These are phyloP conservation scores for Achaetomium macrosporum DNA, from an alignment of 2,329 filamentous ascomycete genomes.

Conservation along the genomic window DNA sequence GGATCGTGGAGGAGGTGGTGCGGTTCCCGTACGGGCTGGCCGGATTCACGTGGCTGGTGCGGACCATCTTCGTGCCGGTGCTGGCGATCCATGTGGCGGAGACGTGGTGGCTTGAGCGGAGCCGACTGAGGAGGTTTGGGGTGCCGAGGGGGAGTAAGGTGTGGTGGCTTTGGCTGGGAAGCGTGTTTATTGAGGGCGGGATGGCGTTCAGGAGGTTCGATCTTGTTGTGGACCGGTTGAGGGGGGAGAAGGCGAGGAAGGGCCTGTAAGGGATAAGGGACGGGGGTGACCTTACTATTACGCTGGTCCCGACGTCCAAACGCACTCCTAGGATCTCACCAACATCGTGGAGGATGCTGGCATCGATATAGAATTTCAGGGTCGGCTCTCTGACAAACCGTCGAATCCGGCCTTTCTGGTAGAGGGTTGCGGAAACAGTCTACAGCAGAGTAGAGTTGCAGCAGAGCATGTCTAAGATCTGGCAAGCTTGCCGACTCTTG, in stretches of 20 bases:
- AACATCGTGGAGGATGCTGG: too few relatives aligned
- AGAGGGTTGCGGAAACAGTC: too few relatives aligned
- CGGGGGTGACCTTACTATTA: background rate
- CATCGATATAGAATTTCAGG: too few relatives aligned
- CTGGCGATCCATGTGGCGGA: slow-evolving; percentile 62
- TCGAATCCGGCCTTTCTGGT: too few relatives aligned
- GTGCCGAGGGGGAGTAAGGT: slow-evolving; percentile 39
- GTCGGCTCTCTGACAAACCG: too few relatives aligned
- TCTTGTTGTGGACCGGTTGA: slow-evolving; percentile 39
- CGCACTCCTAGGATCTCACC: background rate
- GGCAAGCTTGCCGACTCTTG: too few relatives aligned
- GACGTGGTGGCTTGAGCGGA: slow-evolving; percentile 45
- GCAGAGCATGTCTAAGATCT: too few relatives aligned
- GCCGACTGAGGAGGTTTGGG: slow-evolving; percentile 42
- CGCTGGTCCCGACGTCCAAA: background rate
- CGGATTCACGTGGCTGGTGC: slow-evolving; percentile 55
- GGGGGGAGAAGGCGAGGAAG: slow-evolving; percentile 22
- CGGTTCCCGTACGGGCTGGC: slow-evolving; percentile 51
- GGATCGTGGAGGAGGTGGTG: slow-evolving; percentile 42
- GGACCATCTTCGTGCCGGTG: slow-evolving; percentile 52
- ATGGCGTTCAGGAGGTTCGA: slow-evolving; percentile 48
- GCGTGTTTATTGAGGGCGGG: slow-evolving; percentile 50
- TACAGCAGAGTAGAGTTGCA: too few relatives aligned
- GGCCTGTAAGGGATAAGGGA: slow-evolving; percentile 2
- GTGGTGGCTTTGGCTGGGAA: slow-evolving; percentile 52